Evolutionary conservation across 2,329 filamentous ascomycete genomes (phyloP).

Genomic region (Salinomyces thailandicus): DNA sequence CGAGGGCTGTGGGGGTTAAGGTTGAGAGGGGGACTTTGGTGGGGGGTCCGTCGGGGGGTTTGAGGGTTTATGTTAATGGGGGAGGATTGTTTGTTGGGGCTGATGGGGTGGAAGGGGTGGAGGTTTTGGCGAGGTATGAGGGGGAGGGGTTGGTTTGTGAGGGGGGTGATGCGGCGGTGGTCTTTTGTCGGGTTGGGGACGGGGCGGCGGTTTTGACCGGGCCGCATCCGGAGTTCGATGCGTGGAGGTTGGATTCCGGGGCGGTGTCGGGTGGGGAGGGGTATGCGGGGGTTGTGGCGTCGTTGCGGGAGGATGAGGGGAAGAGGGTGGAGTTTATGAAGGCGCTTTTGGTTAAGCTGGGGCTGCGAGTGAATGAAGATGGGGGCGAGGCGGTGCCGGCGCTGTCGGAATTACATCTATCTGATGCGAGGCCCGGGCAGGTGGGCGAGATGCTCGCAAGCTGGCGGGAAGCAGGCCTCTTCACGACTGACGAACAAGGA

Average conservation of each 20-base stretch:
- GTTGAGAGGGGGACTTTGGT: too few species aligned
- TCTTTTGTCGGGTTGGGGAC: slow-evolving; percentile 73
- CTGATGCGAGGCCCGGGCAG: slow-evolving; percentile 53
- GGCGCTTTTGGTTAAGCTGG: slow-evolving; percentile 68
- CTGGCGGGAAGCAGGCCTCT: slow-evolving; percentile 55
- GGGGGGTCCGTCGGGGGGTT: slow-evolving; percentile 23
- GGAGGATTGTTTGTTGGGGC: slow-evolving; percentile 87
- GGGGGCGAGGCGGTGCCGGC: slow-evolving; percentile 61
- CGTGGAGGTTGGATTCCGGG: slow-evolving; percentile 61
- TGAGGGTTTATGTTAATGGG: slow-evolving; percentile 83
- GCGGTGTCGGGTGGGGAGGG: slow-evolving; percentile 48
- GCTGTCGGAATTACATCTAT: slow-evolving; percentile 73
- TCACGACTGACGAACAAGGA: slow-evolving; percentile 41
- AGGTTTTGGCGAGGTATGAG: slow-evolving; percentile 72
- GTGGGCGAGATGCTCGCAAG: slow-evolving; percentile 58
- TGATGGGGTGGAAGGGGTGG: slow-evolving; percentile 51
- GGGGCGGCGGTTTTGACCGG: slow-evolving; percentile 73
- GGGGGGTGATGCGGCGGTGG: slow-evolving; percentile 60
- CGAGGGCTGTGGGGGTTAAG: slow-evolving; percentile 25
- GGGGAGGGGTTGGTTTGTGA: slow-evolving; percentile 54
- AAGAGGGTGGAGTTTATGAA: slow-evolving; percentile 65
- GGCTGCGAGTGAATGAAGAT: slow-evolving; percentile 64
- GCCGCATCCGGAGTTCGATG: slow-evolving; percentile 89
- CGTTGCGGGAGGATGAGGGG: slow-evolving; percentile 57
- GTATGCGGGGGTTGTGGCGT: slow-evolving; percentile 60